A percentile compares a stretch with the other conserved stretches of the same genome.
Conservation (phyloP, 345 rosid species). For the Laguncularia racemosa region DNA sequence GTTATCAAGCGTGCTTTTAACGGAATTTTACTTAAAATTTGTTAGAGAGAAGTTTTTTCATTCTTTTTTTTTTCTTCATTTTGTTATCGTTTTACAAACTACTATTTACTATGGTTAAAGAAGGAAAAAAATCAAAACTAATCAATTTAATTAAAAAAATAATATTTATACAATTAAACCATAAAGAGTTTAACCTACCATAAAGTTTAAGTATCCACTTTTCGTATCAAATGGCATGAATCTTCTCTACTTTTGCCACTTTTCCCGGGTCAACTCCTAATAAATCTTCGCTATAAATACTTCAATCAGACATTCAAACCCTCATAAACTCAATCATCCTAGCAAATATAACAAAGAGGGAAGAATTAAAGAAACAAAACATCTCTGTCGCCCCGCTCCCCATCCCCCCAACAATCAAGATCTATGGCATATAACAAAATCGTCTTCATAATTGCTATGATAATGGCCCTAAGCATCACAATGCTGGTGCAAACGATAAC, state of each 20-base stretch:
- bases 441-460: slow-evolving; percentile 35
- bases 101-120: too few species aligned
- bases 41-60: too few species aligned
- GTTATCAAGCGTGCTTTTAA: too few species aligned
- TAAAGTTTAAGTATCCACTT: slow-evolving; percentile 10
- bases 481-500: slow-evolving; percentile 15
- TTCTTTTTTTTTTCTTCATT: too few species aligned
- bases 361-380: neutral
- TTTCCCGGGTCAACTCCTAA: slow-evolving; percentile 55
- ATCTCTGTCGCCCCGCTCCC: neutral
- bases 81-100: too few species aligned
- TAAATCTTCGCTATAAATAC: neutral
- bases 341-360: neutral
- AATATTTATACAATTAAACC: too few species aligned
- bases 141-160: too few species aligned
- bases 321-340: neutral
- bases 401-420: neutral
- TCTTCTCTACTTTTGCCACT: slow-evolving; percentile 20
- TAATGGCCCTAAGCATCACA: slow-evolving; percentile 34
- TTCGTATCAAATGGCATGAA: slow-evolving; percentile 23
- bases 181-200: too few species aligned
- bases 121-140: too few species aligned
- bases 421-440: slow-evolving; percentile 35
- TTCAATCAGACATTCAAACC: neutral
- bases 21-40: too few species aligned